A percentile compares a stretch with the other conserved stretches of the same genome.
Conservation (phyloP, 1,284 basidiomycete species). For the Xerocomus minutiporus region DNA sequence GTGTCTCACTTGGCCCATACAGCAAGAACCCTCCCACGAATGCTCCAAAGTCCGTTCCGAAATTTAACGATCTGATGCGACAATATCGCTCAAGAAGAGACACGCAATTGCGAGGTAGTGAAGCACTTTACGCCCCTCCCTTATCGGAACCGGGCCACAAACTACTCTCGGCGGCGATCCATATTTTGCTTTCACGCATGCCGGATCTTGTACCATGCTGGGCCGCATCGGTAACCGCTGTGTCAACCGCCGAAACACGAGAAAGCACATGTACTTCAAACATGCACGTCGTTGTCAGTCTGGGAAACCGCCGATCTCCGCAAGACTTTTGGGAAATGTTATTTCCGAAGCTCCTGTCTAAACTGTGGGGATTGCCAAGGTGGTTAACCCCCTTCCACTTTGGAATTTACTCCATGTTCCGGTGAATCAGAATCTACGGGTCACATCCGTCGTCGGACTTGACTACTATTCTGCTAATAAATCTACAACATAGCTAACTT, state of each 20-base stretch:
- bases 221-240: not conserved
- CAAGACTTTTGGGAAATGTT: not conserved
- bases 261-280: not conserved
- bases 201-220: not conserved
- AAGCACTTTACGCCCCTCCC: constrained; percentile 1
- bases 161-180: not conserved
- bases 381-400: not conserved
- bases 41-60: not conserved
- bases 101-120: constrained; percentile 1
- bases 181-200: too few relatives aligned
- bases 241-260: not conserved
- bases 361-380: not conserved
- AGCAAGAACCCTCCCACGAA: not conserved
- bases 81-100: not conserved
- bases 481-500: too few relatives aligned
- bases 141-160: not conserved
- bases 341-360: not conserved
- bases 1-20: constrained; percentile 3
- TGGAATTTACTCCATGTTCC: not conserved
- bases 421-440: too few relatives aligned
- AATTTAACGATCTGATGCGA: not conserved
- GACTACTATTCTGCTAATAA: too few relatives aligned
- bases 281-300: not conserved
- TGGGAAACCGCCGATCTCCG: not conserved
- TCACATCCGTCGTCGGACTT: not conserved